A percentile compares a stretch with the other conserved stretches of the same genome.
Evolutionary conservation across 305 asterid species (phyloP).

Genomic region (Fraxinus angustifolia): DNA sequence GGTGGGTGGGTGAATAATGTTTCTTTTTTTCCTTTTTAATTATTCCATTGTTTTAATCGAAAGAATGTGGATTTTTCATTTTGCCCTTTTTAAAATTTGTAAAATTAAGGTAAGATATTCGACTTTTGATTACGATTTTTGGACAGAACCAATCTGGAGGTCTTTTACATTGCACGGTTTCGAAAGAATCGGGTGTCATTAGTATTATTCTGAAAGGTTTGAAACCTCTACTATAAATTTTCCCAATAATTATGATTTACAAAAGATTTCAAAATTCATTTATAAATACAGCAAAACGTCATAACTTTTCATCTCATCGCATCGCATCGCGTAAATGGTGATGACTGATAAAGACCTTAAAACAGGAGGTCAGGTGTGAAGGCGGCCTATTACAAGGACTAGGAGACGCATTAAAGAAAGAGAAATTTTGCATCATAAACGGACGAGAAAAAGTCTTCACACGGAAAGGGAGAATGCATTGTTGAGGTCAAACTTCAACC

Average conservation of each 20-base stretch:
- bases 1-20: no score
- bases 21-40: not conserved
- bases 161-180: not conserved
- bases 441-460: conserved; percentile 12
- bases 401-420: conserved; percentile 4
- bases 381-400: conserved; percentile 26
- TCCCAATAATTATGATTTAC: not conserved
- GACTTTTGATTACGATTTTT: not conserved
- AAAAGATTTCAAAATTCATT: not conserved
- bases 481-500: not conserved
- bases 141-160: not conserved
- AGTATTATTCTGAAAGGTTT: not conserved
- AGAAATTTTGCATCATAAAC: not conserved
- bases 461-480: not conserved
- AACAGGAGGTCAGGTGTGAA: conserved; percentile 17
- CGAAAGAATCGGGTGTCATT: not conserved
- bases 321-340: not conserved
- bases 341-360: no score
- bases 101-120: no score
- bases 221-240: not conserved
- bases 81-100: no score
- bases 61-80: no score
- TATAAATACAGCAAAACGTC: not conserved
- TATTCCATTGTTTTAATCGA: no score
- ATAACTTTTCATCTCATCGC: not conserved